Evolutionary conservation across 1,284 basidiomycete genomes (phyloP).

Genomic region (Stygiomarasmius scandens): DNA sequence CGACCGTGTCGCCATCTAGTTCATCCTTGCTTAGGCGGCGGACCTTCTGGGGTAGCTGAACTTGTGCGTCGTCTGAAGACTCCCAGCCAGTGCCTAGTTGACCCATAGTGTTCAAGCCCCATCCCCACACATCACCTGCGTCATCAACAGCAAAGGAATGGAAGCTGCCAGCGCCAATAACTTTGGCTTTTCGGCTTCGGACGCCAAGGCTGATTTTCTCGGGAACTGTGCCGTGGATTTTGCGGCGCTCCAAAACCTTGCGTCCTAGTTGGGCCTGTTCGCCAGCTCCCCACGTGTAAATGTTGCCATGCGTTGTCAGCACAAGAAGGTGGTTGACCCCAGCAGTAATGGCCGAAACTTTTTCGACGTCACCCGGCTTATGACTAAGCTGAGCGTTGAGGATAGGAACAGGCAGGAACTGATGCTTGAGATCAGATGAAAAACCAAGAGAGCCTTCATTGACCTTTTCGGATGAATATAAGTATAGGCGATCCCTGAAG

Average conservation of each 20-base stretch:
- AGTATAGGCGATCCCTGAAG: not conserved
- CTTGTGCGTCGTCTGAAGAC: conserved; percentile 50
- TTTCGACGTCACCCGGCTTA: conserved; percentile 68
- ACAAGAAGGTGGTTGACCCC: conserved; percentile 89
- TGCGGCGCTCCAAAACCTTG: conserved; percentile 81
- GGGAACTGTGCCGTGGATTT: conserved; percentile 82
- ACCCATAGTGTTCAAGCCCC: conserved; percentile 83
- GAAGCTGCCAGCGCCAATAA: conserved; percentile 80
- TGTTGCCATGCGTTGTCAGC: conserved; percentile 80
- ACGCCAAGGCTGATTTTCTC: conserved; percentile 78
- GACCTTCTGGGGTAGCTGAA: conserved; percentile 74
- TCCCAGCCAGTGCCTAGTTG: conserved; percentile 49
- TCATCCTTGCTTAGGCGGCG: conserved; percentile 65
- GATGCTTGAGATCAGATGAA: conserved; percentile 63
- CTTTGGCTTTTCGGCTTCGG: conserved; percentile 69
- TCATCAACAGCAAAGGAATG: conserved; percentile 91
- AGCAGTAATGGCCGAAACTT: conserved; percentile 77
- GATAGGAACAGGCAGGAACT: conserved; percentile 74
- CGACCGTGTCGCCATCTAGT: conserved; percentile 69
- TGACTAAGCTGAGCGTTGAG: conserved; percentile 54
- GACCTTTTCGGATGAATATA: conserved; percentile 39
- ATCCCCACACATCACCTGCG: conserved; percentile 82
- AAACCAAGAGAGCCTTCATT: conserved; percentile 89
- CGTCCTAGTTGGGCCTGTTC: conserved; percentile 88
- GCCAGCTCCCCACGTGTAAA: conserved; percentile 88